phyloP scores from a whole-genome alignment of 495 filamentous ascomycete genomes.

The Xeromyces bisporus region DNA sequence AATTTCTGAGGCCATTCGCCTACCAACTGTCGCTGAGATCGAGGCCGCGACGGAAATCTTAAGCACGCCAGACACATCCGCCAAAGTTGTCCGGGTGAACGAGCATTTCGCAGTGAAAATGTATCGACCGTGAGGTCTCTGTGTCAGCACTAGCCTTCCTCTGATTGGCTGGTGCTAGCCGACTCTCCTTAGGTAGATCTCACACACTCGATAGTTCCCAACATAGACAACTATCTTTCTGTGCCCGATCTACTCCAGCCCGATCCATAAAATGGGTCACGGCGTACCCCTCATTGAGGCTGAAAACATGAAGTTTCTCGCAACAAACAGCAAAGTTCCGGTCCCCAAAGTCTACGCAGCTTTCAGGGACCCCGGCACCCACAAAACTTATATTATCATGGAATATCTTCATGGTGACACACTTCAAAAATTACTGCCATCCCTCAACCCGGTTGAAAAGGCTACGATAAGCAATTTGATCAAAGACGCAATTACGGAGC shows the following conservation, averaged over 20 bases:
- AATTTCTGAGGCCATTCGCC: no score
- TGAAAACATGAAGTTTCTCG: conserved; percentile 10
- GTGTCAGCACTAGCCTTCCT: no score
- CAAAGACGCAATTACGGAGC: conserved; percentile 5
- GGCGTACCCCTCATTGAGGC: conserved; percentile 6
- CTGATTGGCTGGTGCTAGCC: no score
- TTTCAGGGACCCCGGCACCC: conserved; percentile 8
- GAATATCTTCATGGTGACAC: conserved; percentile 7
- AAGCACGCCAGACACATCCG: conserved; percentile 4
- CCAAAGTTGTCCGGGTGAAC: conserved; percentile 10
- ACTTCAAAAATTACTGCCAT: conserved; percentile 5
- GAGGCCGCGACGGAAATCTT: conserved; percentile 6
- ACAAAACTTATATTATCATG: conserved; percentile 10
- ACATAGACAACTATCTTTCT: no score
- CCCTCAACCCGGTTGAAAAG: conserved; percentile 2
- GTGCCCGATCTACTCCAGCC: no score
- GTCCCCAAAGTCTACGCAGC: conserved; percentile 9
- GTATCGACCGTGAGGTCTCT: no score
- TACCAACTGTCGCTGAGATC: conserved; percentile 9
- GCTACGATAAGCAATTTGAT: conserved; percentile 4
- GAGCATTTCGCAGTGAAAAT: conserved; percentile 8
- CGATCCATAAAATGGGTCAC: conserved; percentile 5
- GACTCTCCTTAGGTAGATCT: no score
- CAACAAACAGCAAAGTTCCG: conserved; percentile 8
- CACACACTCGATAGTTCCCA: no score